These are phyloP conservation scores for Thelephora terrestris DNA, from an alignment of 1,284 basidiomycete genomes.

Conservation along the genomic window DNA sequence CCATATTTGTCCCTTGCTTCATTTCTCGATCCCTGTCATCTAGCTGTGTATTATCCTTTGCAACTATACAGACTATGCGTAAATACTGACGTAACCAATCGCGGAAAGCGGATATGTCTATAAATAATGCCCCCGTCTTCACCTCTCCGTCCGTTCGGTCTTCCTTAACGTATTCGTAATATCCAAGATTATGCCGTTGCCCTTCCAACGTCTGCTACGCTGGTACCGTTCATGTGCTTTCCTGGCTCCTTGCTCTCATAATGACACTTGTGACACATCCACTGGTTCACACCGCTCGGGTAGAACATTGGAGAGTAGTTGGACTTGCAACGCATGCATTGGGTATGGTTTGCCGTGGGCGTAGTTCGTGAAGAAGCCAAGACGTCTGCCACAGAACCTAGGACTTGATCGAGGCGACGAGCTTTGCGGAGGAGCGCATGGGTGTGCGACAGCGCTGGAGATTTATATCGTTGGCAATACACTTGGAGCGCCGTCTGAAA, in stretches of 20 bases:
- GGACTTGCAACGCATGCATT: slow-evolving; percentile 28
- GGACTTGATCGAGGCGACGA: slow-evolving; percentile 62
- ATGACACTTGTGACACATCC: slow-evolving; percentile 52
- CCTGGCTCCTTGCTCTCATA: slow-evolving; percentile 17
- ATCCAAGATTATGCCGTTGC: no score
- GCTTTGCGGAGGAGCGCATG: slow-evolving; percentile 84
- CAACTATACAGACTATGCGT: no score
- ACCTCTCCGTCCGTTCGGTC: no score
- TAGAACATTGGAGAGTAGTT: slow-evolving; percentile 32
- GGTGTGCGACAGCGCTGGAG: slow-evolving; percentile 55
- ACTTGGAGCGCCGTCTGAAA: slow-evolving; percentile 78
- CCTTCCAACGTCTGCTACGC: not conserved
- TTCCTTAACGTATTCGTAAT: no score
- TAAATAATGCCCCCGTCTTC: no score
- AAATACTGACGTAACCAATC: no score
- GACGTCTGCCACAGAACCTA: slow-evolving; percentile 22
- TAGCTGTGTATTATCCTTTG: not conserved
- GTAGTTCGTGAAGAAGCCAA: slow-evolving; percentile 6
- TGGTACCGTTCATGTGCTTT: not conserved
- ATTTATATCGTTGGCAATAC: slow-evolving; percentile 78
- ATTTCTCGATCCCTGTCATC: not conserved
- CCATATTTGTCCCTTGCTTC: not conserved
- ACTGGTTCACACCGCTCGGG: slow-evolving; percentile 19
- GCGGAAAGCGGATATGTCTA: no score
- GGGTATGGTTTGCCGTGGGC: slow-evolving; percentile 16